These are phyloP conservation scores for Coemansia nantahalensis DNA, from an alignment of 192 early-diverging fungal species.

Conservation along the genomic window DNA sequence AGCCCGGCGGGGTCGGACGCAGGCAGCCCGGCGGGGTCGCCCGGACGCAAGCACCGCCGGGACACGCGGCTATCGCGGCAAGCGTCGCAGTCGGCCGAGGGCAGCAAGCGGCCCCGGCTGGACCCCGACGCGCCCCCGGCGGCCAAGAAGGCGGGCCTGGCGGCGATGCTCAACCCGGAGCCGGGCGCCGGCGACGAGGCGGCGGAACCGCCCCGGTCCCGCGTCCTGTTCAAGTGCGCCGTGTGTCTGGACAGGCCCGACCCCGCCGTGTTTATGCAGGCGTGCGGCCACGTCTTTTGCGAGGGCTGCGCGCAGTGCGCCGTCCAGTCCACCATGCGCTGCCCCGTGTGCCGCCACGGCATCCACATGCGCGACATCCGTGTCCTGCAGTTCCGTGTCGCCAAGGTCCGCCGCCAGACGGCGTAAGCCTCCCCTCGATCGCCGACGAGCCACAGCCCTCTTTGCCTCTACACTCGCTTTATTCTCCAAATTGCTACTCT, in stretches of 20 bases:
- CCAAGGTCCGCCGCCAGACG: slow-evolving; percentile 13
- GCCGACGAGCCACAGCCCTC: too few relatives aligned
- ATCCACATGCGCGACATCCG: slow-evolving; percentile 35
- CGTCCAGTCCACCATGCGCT: slow-evolving; percentile 30
- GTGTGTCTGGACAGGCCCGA: slow-evolving; percentile 46
- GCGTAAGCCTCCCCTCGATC: too few relatives aligned
- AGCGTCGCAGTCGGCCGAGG: background rate
- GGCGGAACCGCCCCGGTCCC: slow-evolving; percentile 4
- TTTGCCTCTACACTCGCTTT: too few relatives aligned
- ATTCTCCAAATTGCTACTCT: too few relatives aligned
- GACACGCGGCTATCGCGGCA: background rate
- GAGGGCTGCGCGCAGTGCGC: slow-evolving; percentile 45
- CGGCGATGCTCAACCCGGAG: slow-evolving; percentile 7
- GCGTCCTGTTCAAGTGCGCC: slow-evolving; percentile 46
- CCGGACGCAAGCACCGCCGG: slow-evolving; percentile 3
- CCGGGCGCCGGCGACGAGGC: background rate
- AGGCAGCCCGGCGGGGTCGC: background rate
- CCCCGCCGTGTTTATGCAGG: slow-evolving; percentile 44
- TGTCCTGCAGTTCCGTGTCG: slow-evolving; percentile 44
- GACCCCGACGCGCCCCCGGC: background rate
- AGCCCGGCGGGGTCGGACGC: background rate
- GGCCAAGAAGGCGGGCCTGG: background rate
- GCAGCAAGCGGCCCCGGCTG: slow-evolving; percentile 4
- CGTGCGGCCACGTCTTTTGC: slow-evolving; percentile 51
- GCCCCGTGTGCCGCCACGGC: slow-evolving; percentile 44